Conservation (phyloP, 2,329 filamentous ascomycete species). For the Colletotrichum graminicola region DNA sequence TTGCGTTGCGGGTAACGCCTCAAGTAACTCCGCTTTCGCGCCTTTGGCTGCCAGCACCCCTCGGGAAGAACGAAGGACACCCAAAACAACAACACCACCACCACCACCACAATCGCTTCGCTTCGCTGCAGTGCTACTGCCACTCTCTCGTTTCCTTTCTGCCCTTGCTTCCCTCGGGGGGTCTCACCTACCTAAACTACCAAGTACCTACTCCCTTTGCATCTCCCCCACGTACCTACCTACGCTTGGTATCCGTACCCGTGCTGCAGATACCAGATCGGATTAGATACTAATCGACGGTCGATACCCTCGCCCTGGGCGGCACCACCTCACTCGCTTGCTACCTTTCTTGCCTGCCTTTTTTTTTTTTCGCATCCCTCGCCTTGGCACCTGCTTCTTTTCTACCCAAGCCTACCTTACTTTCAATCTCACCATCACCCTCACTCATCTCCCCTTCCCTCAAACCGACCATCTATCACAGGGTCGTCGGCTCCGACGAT, state of each 20-base stretch:
- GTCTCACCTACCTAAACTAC: conserved; percentile 8
- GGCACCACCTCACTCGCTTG: conserved; percentile 31
- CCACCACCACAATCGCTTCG: conserved; percentile 32
- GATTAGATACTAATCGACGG: conserved; percentile 7
- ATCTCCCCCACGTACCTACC: conserved; percentile 11
- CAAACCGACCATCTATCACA: neutral
- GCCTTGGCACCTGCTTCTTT: conserved; percentile 33
- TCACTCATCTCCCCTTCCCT: conserved; percentile 1
- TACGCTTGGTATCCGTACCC: neutral
- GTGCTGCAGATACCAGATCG: conserved; percentile 28
- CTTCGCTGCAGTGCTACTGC: conserved; percentile 26
- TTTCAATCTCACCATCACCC: conserved; percentile 7
- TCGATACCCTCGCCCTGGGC: conserved; percentile 11
- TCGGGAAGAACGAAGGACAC: conserved; percentile 9
- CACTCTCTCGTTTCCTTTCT: conserved; percentile 29
- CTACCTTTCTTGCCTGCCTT: conserved; percentile 21
- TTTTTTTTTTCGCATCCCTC: conserved; percentile 30
- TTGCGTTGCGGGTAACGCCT: neutral
- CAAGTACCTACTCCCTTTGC: neutral
- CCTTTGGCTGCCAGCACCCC: conserved; percentile 23
- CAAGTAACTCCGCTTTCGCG: conserved; percentile 10
- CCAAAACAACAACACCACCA: neutral
- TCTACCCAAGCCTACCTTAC: conserved; percentile 32
- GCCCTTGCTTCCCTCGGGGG: conserved; percentile 27
- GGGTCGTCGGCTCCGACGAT: neutral